Conservation (phyloP, 768 basidiomycete genomes). For the Tricholoma furcatifolium region DNA sequence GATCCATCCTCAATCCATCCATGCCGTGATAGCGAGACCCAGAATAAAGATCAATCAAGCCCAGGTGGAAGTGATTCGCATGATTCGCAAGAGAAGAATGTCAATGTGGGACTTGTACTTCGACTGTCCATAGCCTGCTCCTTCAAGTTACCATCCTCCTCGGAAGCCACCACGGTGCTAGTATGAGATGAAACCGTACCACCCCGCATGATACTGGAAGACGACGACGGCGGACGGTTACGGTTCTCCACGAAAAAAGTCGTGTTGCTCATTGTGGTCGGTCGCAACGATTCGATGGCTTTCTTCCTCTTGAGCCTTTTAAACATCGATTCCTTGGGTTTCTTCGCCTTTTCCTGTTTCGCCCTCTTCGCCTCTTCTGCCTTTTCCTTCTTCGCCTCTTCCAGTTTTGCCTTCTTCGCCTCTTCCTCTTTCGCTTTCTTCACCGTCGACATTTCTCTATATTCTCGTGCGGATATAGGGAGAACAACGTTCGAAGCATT, state of each 20-base stretch:
- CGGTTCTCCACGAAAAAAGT: no score
- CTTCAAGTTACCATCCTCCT: neutral
- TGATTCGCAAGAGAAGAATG: neutral
- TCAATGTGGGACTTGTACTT: neutral
- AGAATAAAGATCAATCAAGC: neutral
- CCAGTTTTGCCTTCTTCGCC: neutral
- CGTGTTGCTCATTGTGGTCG: no score
- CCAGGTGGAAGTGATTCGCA: neutral
- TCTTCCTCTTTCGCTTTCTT: slow-evolving; percentile 13
- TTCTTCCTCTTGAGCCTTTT: no score
- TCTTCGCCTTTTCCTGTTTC: no score
- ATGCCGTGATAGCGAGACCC: no score
- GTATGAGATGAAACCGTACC: slow-evolving; percentile 3
- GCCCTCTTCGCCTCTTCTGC: neutral
- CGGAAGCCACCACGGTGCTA: neutral
- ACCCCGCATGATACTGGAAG: neutral
- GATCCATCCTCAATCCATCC: no score
- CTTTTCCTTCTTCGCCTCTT: neutral
- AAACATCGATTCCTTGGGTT: no score
- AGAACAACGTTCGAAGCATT: slow-evolving; percentile 34
- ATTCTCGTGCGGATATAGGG: slow-evolving; percentile 38
- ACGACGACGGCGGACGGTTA: neutral
- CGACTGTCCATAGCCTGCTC: neutral
- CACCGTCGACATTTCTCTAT: slow-evolving; percentile 15
- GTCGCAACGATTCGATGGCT: no score